These are phyloP conservation scores for Laguncularia racemosa DNA, from an alignment of 345 rosid species.

Conservation along the genomic window DNA sequence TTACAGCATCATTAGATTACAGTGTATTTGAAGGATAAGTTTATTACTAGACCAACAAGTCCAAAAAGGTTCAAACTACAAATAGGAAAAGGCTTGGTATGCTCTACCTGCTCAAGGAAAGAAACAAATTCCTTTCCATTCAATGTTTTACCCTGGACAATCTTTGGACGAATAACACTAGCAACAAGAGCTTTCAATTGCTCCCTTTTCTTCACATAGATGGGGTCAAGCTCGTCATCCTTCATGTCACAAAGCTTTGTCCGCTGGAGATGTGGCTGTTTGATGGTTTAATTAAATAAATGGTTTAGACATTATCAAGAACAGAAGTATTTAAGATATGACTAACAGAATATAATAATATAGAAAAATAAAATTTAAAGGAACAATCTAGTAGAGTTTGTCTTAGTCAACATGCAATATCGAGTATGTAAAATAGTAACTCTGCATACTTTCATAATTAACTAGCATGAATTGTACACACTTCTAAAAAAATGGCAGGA, in stretches of 20 bases:
- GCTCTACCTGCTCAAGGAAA: slow-evolving; percentile 82
- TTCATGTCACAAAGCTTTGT: slow-evolving; percentile 96
- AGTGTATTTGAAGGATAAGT: too few species aligned
- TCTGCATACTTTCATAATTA: too few species aligned
- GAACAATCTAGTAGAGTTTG: too few species aligned
- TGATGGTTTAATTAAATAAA: slow-evolving; percentile 13
- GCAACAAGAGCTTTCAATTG: slow-evolving; percentile 74
- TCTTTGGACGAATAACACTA: slow-evolving; percentile 76
- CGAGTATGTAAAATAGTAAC: too few species aligned
- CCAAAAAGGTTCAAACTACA: not conserved
- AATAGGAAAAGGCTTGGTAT: not conserved
- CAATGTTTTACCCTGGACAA: slow-evolving; percentile 81
- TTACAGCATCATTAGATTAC: too few species aligned
- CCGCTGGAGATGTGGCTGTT: slow-evolving; percentile 86
- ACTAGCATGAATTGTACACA: too few species aligned
- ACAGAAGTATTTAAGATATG: too few species aligned
- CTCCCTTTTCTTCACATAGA: slow-evolving; percentile 72
- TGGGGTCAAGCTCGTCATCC: slow-evolving; percentile 83
- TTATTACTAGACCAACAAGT: too few species aligned
- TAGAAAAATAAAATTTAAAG: too few species aligned
- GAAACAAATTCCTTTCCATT: slow-evolving; percentile 90
- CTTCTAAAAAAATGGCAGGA: too few species aligned
- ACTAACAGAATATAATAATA: too few species aligned
- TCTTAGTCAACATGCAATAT: too few species aligned
- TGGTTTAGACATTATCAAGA: not conserved